Base-by-base conservation (phyloP, 495 filamentous ascomycete genomes). In the Talaromyces thailandensis region DNA sequence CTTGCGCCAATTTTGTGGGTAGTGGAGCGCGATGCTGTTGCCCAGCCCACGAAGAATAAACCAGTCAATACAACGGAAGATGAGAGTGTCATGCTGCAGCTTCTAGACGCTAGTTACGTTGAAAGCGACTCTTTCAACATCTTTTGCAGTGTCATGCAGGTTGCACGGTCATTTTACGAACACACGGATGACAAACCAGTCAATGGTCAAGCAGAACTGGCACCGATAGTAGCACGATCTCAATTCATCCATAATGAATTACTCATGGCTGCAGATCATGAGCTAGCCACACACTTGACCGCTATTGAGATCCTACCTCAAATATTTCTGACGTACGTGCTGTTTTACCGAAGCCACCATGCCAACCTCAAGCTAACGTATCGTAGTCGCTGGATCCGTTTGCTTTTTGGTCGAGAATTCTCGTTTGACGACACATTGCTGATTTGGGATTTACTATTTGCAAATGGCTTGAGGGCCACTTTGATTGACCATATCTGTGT, bases 331-430 rank as follows among this genome's bases (percentile, higher is more conserved):
- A 96, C 97, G 88, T 93, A 72, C 75, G 85, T 76, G 8, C n/a
- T 7, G 9, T 62, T 70, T 16, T 32, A 8, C 11, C 29, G 12
- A 14, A 25, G 8, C 32, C 23, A 45, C 18, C 32, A 11, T 26
- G 31, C 28, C 12, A 0, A 31, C 14, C 26, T 52, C 18, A 35
- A 31, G 25, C 43, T 58, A 23, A 58, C 53, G 2, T n/a, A 32
- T 25, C 35, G 8, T 62, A 95, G 91, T 65, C 91, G 94, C 55
- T 99, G 94, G 94, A 89, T 98, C 61, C 84, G 94, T 24, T 85
- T 99, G 1, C 73, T 99, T 0, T 99, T 97, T 69, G 91, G 93
- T 48, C 83, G 94, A 58, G 94, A 98, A 75, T 97, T 98, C 63
- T 83, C 88, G 0, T 95, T 96, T 61, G 85, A 94, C 37, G 86